Evolutionary conservation across 768 basidiomycete species (phyloP).

Genomic region (Tricholoma matsutake): DNA sequence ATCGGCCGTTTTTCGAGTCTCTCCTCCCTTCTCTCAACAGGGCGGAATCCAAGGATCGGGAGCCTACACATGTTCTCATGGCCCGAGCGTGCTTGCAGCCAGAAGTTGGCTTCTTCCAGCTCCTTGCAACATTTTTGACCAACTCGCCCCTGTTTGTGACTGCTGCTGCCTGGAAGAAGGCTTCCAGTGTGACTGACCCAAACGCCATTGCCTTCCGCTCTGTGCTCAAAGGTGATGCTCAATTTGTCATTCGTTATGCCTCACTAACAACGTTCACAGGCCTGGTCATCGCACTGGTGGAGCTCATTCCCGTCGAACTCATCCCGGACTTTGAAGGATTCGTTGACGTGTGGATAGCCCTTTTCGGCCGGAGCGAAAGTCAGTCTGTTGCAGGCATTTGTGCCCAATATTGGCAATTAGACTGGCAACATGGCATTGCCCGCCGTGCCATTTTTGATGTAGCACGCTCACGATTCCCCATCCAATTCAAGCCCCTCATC

Average conservation of each 20-base stretch:
- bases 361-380: constrained; percentile 76
- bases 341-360: constrained; percentile 72
- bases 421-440: constrained; percentile 62
- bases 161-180: constrained; percentile 63
- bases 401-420: constrained; percentile 78
- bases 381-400: constrained; percentile 66
- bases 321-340: constrained; percentile 72
- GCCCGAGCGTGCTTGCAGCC: constrained; percentile 52
- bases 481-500: constrained; percentile 67
- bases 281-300: constrained; percentile 69
- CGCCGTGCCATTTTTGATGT: constrained; percentile 84
- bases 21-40: constrained; percentile 41
- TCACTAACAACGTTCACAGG: constrained; percentile 43
- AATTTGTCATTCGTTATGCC: neutral
- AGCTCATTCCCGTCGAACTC: constrained; percentile 72
- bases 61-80: constrained; percentile 58
- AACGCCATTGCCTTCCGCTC: constrained; percentile 80
- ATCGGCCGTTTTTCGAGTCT: constrained; percentile 52
- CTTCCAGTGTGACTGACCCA: constrained; percentile 66
- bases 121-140: constrained; percentile 58
- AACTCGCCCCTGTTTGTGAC: constrained; percentile 77
- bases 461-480: constrained; percentile 78
- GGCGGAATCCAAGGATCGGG: constrained; percentile 54
- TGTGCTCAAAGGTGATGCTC: constrained; percentile 71
- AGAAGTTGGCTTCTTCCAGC: constrained; percentile 56